phyloP scores from a whole-genome alignment of 2,329 filamentous ascomycete species.

The Eutypella sp. region DNA sequence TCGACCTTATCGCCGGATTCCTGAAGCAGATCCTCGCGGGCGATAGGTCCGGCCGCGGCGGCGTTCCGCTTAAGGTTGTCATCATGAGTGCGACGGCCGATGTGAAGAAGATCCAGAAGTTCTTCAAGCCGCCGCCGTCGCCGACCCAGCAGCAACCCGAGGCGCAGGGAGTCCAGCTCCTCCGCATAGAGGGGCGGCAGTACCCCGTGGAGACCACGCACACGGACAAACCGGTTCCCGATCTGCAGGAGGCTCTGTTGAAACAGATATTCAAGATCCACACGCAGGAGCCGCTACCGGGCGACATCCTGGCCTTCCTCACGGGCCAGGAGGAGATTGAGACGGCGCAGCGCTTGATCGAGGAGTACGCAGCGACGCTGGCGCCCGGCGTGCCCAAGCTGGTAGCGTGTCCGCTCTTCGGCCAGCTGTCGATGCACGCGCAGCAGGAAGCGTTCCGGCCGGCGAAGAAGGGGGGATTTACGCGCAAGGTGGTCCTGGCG shows the following conservation, averaged over 20 bases:
- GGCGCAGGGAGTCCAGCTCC: conserved; percentile 34
- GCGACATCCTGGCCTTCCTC: conserved; percentile 88
- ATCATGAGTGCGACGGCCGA: conserved; percentile 98
- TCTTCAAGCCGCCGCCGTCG: conserved; percentile 49
- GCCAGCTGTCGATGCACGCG: conserved; percentile 78
- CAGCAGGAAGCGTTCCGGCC: conserved; percentile 84
- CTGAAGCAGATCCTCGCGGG: conserved; percentile 68
- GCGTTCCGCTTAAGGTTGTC: conserved; percentile 76
- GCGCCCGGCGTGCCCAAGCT: conserved; percentile 70
- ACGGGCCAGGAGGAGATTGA: conserved; percentile 94
- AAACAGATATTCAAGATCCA: conserved; percentile 85
- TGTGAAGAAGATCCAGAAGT: conserved; percentile 69
- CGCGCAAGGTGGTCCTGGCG: conserved; percentile 83
- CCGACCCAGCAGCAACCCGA: conserved; percentile 4
- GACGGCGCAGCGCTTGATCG: conserved; percentile 70
- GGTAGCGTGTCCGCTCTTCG: conserved; percentile 75
- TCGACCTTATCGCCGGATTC: conserved; percentile 86
- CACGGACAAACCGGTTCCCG: conserved; percentile 66
- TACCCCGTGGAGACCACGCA: conserved; percentile 78
- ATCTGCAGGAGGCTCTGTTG: conserved; percentile 77
- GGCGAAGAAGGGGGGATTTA: conserved; percentile 61
- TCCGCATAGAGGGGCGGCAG: conserved; percentile 78
- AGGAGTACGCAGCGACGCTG: conserved; percentile 70
- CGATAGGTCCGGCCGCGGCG: conserved; percentile 60
- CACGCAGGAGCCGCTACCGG: conserved; percentile 80